A percentile compares a stretch with the other conserved stretches of the same genome.
Conservation (phyloP, 2,329 filamentous ascomycete genomes). For the Periconia macrospinosa region DNA sequence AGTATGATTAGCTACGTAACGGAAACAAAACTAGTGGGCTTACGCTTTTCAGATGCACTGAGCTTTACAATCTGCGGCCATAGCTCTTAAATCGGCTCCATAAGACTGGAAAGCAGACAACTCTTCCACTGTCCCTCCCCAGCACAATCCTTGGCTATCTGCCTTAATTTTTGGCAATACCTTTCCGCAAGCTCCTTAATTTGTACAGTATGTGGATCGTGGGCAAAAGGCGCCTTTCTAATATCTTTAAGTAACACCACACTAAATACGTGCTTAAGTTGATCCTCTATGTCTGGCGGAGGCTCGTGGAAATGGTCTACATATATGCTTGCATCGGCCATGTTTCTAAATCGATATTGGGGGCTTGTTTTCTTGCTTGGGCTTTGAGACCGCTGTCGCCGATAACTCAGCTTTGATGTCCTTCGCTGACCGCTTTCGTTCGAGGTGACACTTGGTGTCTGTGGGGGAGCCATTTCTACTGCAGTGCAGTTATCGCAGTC, state of each 20-base stretch:
- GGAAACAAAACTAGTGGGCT: constrained; percentile 2
- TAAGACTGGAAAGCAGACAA: constrained; percentile 6
- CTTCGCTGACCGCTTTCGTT: constrained; percentile 10
- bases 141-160: constrained; percentile 12
- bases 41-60: constrained; percentile 10
- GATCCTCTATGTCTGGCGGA: constrained; percentile 5
- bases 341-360: constrained; percentile 13
- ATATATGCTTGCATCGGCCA: constrained; percentile 10
- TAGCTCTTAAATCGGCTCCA: constrained; percentile 11
- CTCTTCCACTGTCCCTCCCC: constrained; percentile 12
- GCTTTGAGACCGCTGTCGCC: constrained; percentile 11
- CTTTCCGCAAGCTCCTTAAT: constrained; percentile 8
- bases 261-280: constrained; percentile 9
- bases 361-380: constrained; percentile 12
- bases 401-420: constrained; percentile 11
- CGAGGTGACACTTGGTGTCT: constrained; percentile 7
- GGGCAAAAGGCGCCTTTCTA: constrained; percentile 1
- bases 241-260: constrained; percentile 9
- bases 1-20: constrained; percentile 5
- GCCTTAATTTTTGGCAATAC: constrained; percentile 12
- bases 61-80: constrained; percentile 11
- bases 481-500: constrained; percentile 6
- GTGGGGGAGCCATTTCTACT: constrained; percentile 6
- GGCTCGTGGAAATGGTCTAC: constrained; percentile 8
- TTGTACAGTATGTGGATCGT: neutral